Evolutionary conservation across 1,139 yeast species (phyloP).

Genomic region (Kodamaea fungicola): DNA sequence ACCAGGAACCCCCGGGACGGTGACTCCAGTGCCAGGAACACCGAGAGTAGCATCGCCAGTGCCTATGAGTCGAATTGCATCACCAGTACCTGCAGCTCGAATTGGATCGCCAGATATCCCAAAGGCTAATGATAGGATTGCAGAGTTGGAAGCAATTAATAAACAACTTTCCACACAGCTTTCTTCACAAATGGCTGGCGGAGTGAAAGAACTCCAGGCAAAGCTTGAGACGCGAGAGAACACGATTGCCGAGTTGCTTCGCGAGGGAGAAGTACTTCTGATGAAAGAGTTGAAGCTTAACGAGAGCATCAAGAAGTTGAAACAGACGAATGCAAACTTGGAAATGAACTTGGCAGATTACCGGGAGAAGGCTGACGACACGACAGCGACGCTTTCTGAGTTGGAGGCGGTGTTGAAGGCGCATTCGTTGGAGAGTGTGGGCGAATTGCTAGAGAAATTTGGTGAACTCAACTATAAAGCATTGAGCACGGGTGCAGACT

Average conservation of each 20-base stretch:
- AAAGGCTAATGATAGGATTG: not conserved
- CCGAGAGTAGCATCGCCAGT: slow-evolving; percentile 2
- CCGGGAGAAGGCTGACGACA: slow-evolving; percentile 29
- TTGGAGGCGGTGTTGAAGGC: slow-evolving; percentile 30
- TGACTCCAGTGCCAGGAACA: slow-evolving; percentile 1
- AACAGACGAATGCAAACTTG: slow-evolving; percentile 45
- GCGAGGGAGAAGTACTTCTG: slow-evolving; percentile 79
- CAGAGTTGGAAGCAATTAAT: slow-evolving; percentile 1
- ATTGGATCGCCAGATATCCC: not conserved
- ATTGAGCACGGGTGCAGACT: slow-evolving; percentile 15
- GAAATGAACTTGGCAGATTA: slow-evolving; percentile 37
- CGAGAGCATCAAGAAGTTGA: slow-evolving; percentile 63
- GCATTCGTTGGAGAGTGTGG: slow-evolving; percentile 25
- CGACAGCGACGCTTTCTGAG: slow-evolving; percentile 26
- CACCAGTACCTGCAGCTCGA: not conserved
- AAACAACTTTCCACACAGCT: not conserved
- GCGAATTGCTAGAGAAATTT: slow-evolving; percentile 22
- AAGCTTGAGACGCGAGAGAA: slow-evolving; percentile 50
- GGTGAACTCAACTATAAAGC: slow-evolving; percentile 13
- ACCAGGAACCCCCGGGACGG: not conserved
- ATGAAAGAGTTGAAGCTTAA: slow-evolving; percentile 68
- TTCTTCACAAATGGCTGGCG: not conserved
- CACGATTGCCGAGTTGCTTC: slow-evolving; percentile 55
- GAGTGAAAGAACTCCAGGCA: slow-evolving; percentile 4
- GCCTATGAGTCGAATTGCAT: not conserved